These are phyloP conservation scores for Pyrrhoderma lamaoense DNA, from an alignment of 1,284 basidiomycete species.

Conservation along the genomic window DNA sequence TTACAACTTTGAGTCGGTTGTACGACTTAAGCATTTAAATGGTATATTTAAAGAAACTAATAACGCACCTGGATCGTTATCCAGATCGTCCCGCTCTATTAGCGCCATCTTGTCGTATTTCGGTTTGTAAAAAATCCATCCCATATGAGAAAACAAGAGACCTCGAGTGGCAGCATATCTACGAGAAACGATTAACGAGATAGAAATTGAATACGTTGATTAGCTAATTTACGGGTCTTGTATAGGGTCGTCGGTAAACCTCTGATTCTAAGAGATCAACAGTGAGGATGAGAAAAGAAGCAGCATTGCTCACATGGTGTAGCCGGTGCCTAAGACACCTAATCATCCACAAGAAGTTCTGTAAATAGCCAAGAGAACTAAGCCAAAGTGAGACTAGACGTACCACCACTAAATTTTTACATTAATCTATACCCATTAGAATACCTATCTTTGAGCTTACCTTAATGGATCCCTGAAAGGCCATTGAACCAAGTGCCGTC, in stretches of 20 bases:
- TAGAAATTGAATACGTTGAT: background rate
- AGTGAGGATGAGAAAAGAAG: background rate
- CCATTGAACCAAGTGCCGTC: slow-evolving; percentile 61
- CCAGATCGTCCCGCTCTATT: slow-evolving; percentile 66
- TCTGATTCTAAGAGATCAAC: slow-evolving; percentile 28
- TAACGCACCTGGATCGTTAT: slow-evolving; percentile 54
- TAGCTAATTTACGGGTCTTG: slow-evolving; percentile 56
- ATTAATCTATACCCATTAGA: background rate
- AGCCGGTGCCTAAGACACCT: slow-evolving; percentile 72
- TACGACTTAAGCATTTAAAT: background rate
- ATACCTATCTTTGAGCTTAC: slow-evolving; percentile 20
- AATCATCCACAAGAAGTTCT: slow-evolving; percentile 13
- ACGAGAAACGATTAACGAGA: background rate
- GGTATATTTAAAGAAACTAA: background rate
- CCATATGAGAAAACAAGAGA: slow-evolving; percentile 70
- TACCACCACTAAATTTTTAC: slow-evolving; percentile 38
- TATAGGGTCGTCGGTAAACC: slow-evolving; percentile 67
- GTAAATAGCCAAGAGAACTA: background rate
- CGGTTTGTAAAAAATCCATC: slow-evolving; percentile 80
- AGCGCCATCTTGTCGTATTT: slow-evolving; percentile 55
- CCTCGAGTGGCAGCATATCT: slow-evolving; percentile 71
- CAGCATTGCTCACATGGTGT: slow-evolving; percentile 48
- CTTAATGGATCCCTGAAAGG: slow-evolving; percentile 61
- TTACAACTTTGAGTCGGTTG: slow-evolving; percentile 49
- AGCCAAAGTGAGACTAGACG: slow-evolving; percentile 4